These are phyloP conservation scores for Globisporangium echinulatum DNA, from an alignment of 352 stramenopile species.

Conservation along the genomic window DNA sequence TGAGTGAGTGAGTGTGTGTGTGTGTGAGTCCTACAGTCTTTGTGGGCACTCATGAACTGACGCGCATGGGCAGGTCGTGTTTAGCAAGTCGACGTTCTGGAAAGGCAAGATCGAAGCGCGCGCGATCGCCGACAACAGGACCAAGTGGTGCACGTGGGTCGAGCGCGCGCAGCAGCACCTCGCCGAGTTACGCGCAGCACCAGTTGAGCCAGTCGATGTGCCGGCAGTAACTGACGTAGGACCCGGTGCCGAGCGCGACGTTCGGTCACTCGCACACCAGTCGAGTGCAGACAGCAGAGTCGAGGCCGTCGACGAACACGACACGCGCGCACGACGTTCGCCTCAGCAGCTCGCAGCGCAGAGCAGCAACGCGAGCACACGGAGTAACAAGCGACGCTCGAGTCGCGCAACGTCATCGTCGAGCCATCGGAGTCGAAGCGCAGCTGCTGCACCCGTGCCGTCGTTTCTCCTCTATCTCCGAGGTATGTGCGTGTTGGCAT, in stretches of 20 bases:
- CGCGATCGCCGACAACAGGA: constrained; percentile 66
- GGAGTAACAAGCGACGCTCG: constrained; percentile 4
- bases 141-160: constrained; percentile 69
- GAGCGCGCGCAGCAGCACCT: constrained; percentile 55
- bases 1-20: too few relatives aligned
- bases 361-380: background rate
- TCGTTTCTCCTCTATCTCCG: constrained; percentile 15
- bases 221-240: too few relatives aligned
- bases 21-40: background rate
- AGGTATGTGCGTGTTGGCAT: constrained; percentile 5
- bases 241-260: too few relatives aligned
- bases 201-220: too few relatives aligned
- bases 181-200: too few relatives aligned
- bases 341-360: background rate
- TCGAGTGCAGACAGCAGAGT: background rate
- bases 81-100: constrained; percentile 83
- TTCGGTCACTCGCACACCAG: background rate
- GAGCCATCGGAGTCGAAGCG: constrained; percentile 1
- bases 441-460: background rate
- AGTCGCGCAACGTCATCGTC: constrained; percentile 7
- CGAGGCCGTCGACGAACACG: background rate
- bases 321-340: too few relatives aligned
- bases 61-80: constrained; percentile 40
- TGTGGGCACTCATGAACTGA: background rate
- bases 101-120: constrained; percentile 71